phyloP scores from a whole-genome alignment of 495 filamentous ascomycete species.

The Penicillium cosmopolitanum region DNA sequence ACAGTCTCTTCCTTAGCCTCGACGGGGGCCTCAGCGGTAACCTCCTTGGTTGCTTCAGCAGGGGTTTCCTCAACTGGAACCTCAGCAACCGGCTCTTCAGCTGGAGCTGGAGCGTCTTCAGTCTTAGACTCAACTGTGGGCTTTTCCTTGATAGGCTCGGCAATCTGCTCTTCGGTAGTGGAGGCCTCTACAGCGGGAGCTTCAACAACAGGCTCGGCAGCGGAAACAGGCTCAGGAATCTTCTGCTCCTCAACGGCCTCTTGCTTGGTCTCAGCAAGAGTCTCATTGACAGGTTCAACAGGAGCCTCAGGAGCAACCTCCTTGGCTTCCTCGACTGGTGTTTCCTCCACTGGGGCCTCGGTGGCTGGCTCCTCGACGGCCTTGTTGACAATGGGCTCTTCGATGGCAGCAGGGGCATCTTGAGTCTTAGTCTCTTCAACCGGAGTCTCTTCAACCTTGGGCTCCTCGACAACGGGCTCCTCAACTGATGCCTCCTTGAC shows the following conservation, averaged over 20 bases:
- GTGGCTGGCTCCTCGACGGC: too few relatives aligned
- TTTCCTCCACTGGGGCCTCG: too few relatives aligned
- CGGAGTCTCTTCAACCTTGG: slow-evolving; percentile 2
- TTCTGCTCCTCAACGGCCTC: slow-evolving; percentile 14
- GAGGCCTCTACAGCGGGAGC: slow-evolving; percentile 11
- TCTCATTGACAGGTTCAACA: slow-evolving; percentile 6
- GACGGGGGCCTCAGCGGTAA: too few relatives aligned
- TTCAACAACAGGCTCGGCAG: slow-evolving; percentile 8
- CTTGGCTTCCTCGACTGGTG: neutral
- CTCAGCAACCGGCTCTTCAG: neutral
- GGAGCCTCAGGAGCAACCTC: slow-evolving; percentile 16
- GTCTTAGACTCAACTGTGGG: neutral
- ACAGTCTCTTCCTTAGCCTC: neutral
- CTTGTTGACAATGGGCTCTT: slow-evolving; percentile 9
- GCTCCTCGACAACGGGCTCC: slow-evolving; percentile 20
- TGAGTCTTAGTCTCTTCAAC: slow-evolving; percentile 10
- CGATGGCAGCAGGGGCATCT: slow-evolving; percentile 9
- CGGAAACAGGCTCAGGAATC: slow-evolving; percentile 1
- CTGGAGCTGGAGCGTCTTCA: too few relatives aligned
- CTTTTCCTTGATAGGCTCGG: slow-evolving; percentile 9
- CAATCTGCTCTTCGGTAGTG: slow-evolving; percentile 6
- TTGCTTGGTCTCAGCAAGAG: neutral
- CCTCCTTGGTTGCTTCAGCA: too few relatives aligned
- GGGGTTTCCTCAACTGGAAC: too few relatives aligned
- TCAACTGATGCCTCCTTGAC: slow-evolving; percentile 13